Percentiles rank a stretch among this genome's conserved stretches.
These are phyloP conservation scores for Ogataea chonburiensis DNA, from an alignment of 805 yeast species.

Conservation along the genomic window DNA sequence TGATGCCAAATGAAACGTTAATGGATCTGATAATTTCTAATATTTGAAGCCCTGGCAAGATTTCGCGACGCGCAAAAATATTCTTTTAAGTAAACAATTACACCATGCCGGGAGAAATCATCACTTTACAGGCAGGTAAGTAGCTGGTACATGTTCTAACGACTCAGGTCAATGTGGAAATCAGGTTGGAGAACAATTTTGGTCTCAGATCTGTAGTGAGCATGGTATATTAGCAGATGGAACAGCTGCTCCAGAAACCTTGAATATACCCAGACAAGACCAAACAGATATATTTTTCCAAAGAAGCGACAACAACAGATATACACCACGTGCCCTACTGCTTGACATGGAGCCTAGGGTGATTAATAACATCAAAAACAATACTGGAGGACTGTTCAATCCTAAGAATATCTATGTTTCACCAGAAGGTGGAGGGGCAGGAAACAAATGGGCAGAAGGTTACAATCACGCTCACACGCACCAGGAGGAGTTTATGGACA, in stretches of 20 bases:
- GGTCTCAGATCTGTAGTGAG: conserved; percentile 85
- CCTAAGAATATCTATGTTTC: conserved; percentile 79
- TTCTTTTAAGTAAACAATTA: conserved; percentile 4
- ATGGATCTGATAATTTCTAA: conserved; percentile 3
- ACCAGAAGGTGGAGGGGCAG: conserved; percentile 89
- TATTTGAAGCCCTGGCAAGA: conserved; percentile 13
- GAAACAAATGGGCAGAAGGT: conserved; percentile 94
- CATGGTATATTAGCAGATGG: conserved; percentile 82
- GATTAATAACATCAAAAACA: conserved; percentile 53
- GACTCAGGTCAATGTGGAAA: conserved; percentile 88
- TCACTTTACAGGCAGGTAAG: conserved; percentile 63
- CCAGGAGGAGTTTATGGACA: conserved; percentile 72
- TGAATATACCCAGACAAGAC: conserved; percentile 50
- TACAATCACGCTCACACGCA: conserved; percentile 68
- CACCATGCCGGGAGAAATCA: conserved; percentile 56
- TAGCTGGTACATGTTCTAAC: conserved; percentile 5
- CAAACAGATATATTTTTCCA: conserved; percentile 83
- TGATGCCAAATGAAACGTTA: background rate
- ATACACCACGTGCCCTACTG: conserved; percentile 84
- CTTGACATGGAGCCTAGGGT: conserved; percentile 92
- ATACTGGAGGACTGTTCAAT: conserved; percentile 64
- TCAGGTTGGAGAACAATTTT: conserved; percentile 88
- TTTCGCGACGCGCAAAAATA: conserved; percentile 14
- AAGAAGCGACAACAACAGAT: conserved; percentile 63
- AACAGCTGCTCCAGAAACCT: conserved; percentile 40